Percentiles rank a stretch among this genome's conserved stretches.
phyloP scores from a whole-genome alignment of 2,329 filamentous ascomycete genomes.

The Cercospora sp. region DNA sequence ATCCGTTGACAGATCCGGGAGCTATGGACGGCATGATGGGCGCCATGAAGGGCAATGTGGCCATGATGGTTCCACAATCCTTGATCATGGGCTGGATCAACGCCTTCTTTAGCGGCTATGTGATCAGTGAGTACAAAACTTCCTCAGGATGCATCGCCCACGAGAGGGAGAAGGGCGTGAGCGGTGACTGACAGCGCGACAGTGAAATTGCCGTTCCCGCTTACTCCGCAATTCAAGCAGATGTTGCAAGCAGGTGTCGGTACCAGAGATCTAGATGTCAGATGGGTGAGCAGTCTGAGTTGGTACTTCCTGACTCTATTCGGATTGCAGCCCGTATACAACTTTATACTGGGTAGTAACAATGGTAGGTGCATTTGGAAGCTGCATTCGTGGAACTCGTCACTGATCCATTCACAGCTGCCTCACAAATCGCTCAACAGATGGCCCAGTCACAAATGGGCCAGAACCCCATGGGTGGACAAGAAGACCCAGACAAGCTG shows the following conservation, averaged over 20 bases:
- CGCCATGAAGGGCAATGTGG: slow-evolving; percentile 99
- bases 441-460: slow-evolving; percentile 67
- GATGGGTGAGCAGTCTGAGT: slow-evolving; percentile 97
- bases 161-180: not conserved
- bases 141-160: not conserved
- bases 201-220: slow-evolving; percentile 96
- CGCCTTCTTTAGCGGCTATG: slow-evolving; percentile 96
- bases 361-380: slow-evolving; percentile 66
- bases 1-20: slow-evolving; percentile 91
- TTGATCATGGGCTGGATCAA: slow-evolving; percentile 99
- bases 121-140: slow-evolving; percentile 70
- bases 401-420: slow-evolving; percentile 57
- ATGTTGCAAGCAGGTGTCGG: slow-evolving; percentile 98
- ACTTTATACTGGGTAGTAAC: slow-evolving; percentile 92
- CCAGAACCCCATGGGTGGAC: slow-evolving; percentile 75
- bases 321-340: slow-evolving; percentile 93
- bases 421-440: slow-evolving; percentile 85
- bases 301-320: slow-evolving; percentile 99
- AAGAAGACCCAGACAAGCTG: slow-evolving; percentile 92
- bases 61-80: slow-evolving; percentile 99
- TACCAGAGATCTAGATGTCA: slow-evolving; percentile 91
- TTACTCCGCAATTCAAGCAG: slow-evolving; percentile 98
- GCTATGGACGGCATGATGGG: slow-evolving; percentile 99
- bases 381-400: not conserved
- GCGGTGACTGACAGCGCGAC: slow-evolving; percentile 11